Percentiles rank a stretch among this genome's conserved stretches.
phyloP scores from a whole-genome alignment of 192 early-diverging fungal genomes.

The Linnemannia zychae region DNA sequence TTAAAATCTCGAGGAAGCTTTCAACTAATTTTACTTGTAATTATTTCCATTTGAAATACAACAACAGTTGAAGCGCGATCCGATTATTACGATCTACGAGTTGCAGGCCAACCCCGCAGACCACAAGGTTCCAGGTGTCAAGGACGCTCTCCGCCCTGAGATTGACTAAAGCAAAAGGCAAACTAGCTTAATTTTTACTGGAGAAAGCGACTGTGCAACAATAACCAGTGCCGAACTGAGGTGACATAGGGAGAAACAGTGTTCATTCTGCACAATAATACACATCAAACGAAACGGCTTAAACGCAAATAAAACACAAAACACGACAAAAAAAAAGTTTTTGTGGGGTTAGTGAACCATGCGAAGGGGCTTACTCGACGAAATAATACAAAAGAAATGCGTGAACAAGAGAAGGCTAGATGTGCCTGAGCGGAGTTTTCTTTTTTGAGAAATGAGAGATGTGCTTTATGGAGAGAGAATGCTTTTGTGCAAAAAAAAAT shows the following conservation, averaged over 20 bases:
- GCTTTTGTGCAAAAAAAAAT: neutral
- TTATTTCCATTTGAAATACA: neutral
- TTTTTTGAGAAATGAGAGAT: neutral
- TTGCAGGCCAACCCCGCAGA: slow-evolving; percentile 79
- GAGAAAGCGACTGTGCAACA: neutral
- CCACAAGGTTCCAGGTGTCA: slow-evolving; percentile 71
- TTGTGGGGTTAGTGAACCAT: neutral
- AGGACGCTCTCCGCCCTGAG: slow-evolving; percentile 60
- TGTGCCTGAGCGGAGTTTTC: neutral
- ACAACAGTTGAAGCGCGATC: slow-evolving; percentile 70
- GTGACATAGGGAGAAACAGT: neutral
- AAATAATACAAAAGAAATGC: neutral
- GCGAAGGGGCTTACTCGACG: slow-evolving; percentile 3
- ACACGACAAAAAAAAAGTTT: neutral
- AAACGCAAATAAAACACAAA: neutral
- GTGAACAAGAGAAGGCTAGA: neutral
- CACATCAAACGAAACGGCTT: too few relatives aligned
- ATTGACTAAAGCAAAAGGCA: slow-evolving; percentile 53
- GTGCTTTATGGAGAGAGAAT: neutral
- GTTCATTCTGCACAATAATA: neutral
- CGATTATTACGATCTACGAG: slow-evolving; percentile 82
- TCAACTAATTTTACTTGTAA: neutral
- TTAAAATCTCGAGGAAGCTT: neutral
- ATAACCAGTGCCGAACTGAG: neutral
- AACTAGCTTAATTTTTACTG: too few relatives aligned